phyloP scores from a whole-genome alignment of 352 stramenopile species.

The Globisporangium middletonii region DNA sequence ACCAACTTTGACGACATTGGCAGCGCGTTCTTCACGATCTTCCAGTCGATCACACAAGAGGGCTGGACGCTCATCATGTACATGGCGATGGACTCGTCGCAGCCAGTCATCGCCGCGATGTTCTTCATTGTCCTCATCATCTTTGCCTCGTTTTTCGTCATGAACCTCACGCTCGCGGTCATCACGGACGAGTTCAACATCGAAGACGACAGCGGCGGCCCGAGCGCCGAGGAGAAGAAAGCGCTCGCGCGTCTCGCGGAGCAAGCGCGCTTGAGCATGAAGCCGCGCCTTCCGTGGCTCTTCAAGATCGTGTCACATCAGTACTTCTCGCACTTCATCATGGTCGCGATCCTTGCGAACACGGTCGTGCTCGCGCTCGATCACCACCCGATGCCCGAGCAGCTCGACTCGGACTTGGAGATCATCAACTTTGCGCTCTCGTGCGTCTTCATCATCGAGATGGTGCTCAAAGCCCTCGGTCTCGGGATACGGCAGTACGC shows the following conservation, averaged over 20 bases:
- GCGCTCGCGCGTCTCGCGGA: slow-evolving; percentile 22
- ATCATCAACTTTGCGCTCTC: slow-evolving; percentile 79
- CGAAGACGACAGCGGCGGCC: slow-evolving; percentile 33
- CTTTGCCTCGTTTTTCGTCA: slow-evolving; percentile 91
- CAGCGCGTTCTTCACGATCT: slow-evolving; percentile 89
- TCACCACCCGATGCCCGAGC: slow-evolving; percentile 64
- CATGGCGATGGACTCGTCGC: slow-evolving; percentile 63
- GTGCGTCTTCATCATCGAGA: slow-evolving; percentile 66
- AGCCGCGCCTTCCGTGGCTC: slow-evolving; percentile 27
- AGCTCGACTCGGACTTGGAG: slow-evolving; percentile 51
- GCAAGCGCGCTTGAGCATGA: slow-evolving; percentile 23
- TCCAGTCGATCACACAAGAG: slow-evolving; percentile 92
- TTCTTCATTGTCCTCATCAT: slow-evolving; percentile 91
- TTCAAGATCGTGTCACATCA: slow-evolving; percentile 56
- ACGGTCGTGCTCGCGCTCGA: slow-evolving; percentile 76
- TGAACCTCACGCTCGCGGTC: slow-evolving; percentile 91
- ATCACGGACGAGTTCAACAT: slow-evolving; percentile 89
- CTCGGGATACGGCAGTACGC: slow-evolving; percentile 72
- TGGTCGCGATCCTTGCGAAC: slow-evolving; percentile 81
- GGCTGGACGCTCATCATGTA: slow-evolving; percentile 93
- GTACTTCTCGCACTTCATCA: slow-evolving; percentile 55
- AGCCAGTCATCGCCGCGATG: slow-evolving; percentile 52
- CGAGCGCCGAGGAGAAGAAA: slow-evolving; percentile 26
- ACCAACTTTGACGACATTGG: slow-evolving; percentile 93
- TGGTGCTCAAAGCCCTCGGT: slow-evolving; percentile 81